These are phyloP conservation scores for Thalassiosira hispida DNA, from an alignment of 352 stramenopile species.

Conservation along the genomic window DNA sequence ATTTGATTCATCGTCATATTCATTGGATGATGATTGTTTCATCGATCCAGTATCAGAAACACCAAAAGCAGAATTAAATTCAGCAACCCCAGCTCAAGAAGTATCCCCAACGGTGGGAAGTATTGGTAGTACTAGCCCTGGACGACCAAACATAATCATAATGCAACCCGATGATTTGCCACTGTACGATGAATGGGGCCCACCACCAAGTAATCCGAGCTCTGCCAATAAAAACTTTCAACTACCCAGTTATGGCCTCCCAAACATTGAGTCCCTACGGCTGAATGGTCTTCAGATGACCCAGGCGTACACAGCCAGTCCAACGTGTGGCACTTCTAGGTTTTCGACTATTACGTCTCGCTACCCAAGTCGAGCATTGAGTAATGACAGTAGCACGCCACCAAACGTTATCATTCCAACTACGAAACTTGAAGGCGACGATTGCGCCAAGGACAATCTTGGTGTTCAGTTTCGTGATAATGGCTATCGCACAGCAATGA, in stretches of 20 bases:
- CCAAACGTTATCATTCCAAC: slow-evolving; percentile 30
- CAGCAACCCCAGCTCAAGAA: no score
- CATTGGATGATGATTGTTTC: no score
- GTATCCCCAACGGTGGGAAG: no score
- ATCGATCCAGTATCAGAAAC: no score
- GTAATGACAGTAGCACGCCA: background rate
- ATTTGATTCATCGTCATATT: no score
- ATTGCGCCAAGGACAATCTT: slow-evolving; percentile 41
- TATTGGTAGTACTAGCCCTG: no score
- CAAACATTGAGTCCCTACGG: slow-evolving; percentile 33
- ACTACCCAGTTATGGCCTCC: slow-evolving; percentile 12
- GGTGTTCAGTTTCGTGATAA: slow-evolving; percentile 32
- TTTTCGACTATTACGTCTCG: slow-evolving; percentile 48
- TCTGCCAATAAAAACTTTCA: background rate
- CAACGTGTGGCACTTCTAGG: slow-evolving; percentile 50
- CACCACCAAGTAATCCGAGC: slow-evolving; percentile 15
- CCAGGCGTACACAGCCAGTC: slow-evolving; percentile 32
- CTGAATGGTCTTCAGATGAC: slow-evolving; percentile 47
- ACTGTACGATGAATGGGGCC: slow-evolving; percentile 43
- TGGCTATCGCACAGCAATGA: slow-evolving; percentile 42
- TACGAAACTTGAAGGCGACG: slow-evolving; percentile 48
- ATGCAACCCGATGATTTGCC: slow-evolving; percentile 58
- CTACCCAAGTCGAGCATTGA: slow-evolving; percentile 38
- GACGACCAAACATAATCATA: slow-evolving; percentile 43
- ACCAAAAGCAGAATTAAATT: no score